phyloP scores from a whole-genome alignment of 768 basidiomycete genomes.

The Mycena leptocephala region DNA sequence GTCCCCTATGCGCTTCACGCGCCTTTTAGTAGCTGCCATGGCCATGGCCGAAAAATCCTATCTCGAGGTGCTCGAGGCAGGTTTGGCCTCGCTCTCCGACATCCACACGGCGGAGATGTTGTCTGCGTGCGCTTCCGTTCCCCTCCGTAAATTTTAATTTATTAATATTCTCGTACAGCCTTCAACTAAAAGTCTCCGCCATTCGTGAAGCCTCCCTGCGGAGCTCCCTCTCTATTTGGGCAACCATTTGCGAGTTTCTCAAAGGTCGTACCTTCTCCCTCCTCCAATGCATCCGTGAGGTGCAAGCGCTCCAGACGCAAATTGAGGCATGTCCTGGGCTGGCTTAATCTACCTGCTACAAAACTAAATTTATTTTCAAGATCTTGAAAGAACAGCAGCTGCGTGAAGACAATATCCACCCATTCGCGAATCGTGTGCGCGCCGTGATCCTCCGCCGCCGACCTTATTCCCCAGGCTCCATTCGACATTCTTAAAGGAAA shows the following conservation, averaged over 20 bases:
- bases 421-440: no score
- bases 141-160: neutral
- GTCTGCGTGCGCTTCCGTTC: neutral
- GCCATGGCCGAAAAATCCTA: neutral
- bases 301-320: neutral
- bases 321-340: no score
- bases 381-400: no score
- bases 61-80: slow-evolving; percentile 7
- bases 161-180: neutral
- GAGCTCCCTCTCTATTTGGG: neutral
- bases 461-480: no score
- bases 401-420: no score
- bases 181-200: neutral
- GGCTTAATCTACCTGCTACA: no score
- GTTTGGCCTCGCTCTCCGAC: neutral
- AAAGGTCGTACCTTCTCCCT: neutral
- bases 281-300: neutral
- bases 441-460: no score
- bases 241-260: neutral
- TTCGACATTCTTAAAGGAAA: no score
- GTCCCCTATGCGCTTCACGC: neutral
- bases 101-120: neutral
- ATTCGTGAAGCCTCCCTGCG: neutral
- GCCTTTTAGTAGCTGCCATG: neutral
- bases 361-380: no score